Conservation (phyloP, 306 rosid genomes). For the Argentina anserina region DNA sequence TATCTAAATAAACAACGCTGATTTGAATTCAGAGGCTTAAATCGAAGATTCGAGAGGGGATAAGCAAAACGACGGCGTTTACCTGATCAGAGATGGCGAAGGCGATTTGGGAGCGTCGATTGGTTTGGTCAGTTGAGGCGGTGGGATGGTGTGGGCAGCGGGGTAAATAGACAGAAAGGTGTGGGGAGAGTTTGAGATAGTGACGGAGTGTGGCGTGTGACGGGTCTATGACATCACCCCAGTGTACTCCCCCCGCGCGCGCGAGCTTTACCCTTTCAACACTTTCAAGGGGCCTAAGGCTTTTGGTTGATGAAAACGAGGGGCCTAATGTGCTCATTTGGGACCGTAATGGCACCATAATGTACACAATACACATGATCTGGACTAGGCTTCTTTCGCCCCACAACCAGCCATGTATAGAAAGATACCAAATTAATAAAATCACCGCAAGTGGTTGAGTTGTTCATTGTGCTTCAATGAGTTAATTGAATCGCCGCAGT, state of each 20-base stretch:
- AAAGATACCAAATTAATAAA: too few relatives aligned
- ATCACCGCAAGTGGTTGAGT: too few relatives aligned
- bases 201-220: background rate
- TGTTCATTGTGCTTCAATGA: too few relatives aligned
- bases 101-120: background rate
- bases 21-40: background rate
- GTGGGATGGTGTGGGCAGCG: background rate
- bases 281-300: background rate
- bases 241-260: background rate
- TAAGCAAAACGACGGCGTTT: slow-evolving; percentile 1
- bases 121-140: background rate
- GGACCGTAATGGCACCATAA: slow-evolving; percentile 23
- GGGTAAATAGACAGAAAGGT: background rate
- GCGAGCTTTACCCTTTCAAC: background rate
- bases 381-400: background rate
- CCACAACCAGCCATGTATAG: too few relatives aligned
- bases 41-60: background rate
- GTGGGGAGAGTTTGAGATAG: background rate
- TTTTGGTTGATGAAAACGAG: background rate
- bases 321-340: slow-evolving; percentile 22
- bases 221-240: slow-evolving; percentile 36
- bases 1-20: background rate
- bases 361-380: background rate
- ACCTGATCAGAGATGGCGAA: background rate
- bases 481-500: too few relatives aligned